These are phyloP conservation scores for Plenodomus lindquistii DNA, from an alignment of 2,329 filamentous ascomycete genomes.

Conservation along the genomic window DNA sequence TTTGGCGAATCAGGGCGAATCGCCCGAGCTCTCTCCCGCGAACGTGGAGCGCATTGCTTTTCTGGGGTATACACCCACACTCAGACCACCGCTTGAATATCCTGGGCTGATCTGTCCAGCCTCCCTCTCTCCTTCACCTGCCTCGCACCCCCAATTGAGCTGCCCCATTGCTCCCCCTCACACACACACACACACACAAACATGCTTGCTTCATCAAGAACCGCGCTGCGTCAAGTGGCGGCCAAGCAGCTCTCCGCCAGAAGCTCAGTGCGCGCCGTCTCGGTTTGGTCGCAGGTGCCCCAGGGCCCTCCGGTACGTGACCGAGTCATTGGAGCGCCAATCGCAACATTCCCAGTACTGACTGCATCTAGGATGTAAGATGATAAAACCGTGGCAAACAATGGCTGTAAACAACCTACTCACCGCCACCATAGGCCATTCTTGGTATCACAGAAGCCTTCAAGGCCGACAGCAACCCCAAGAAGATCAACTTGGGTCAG, in stretches of 20 bases:
- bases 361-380: conserved; percentile 42
- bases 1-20: conserved; percentile 23
- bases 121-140: conserved; percentile 13
- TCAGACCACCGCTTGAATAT: conserved; percentile 26
- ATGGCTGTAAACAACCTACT: conserved; percentile 18
- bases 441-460: conserved; percentile 95
- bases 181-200: conserved; percentile 18
- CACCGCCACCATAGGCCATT: conserved; percentile 64
- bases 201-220: conserved; percentile 45
- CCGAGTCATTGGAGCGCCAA: conserved; percentile 10
- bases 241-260: conserved; percentile 39
- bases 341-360: conserved; percentile 20
- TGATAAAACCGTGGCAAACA: not conserved
- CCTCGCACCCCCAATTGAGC: conserved; percentile 7
- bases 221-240: conserved; percentile 44
- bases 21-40: conserved; percentile 17
- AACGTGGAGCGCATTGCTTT: conserved; percentile 22
- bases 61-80: conserved; percentile 35
- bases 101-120: conserved; percentile 6
- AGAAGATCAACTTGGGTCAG: conserved; percentile 97
- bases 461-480: conserved; percentile 89
- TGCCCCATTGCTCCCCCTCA: not conserved
- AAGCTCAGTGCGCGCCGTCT: conserved; percentile 63
- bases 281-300: conserved; percentile 87
- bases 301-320: conserved; percentile 88